Base-by-base conservation (phyloP, 2,329 filamentous ascomycete species). In the Beauveria varroae region DNA sequence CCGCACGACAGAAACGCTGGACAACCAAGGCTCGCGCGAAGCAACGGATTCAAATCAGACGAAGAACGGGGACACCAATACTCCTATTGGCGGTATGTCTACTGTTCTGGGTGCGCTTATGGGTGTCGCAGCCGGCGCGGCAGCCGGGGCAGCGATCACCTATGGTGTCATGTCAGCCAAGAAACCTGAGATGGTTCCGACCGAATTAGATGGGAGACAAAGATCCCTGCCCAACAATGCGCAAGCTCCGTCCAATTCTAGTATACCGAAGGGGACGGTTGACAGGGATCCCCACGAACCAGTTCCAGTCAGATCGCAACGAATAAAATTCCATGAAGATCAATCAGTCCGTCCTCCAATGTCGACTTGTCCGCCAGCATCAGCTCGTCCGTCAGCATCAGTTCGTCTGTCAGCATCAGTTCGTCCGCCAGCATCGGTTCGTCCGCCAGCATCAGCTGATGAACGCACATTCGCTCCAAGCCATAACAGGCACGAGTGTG, bases 41-140 rank as follows among this genome's bases (percentile, higher is more conserved):
- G 2, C 20, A 20, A 18, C 10, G 3, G 30, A 41, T 12, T 20
- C 52, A 3, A n/a, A 6, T 22, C n/a, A 52, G 14, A 30, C 46
- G 5, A 52, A 52, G 14, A 30, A 53, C 12, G 58, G 37, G n/a
- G 22, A 43, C 5, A 5, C 47, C 20, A 50, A 46, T 20, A 47
- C 40, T 22, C 20, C 53, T 22, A 22, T 28, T 20, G 49, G 49
- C 12, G 57, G 57, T 16, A 53, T 54, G 6, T 54, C 86, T 66
- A 83, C 85, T 22, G 80, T 93, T 47, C 80, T 95, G 51, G 89
- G 91, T 8, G 88, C 89, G 8, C 78, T 96, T 12, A 80, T 96
- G 22, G 57, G 57, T 2, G 57, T 60, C 12, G 57, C 57, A 12
- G 57, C 41, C 54, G 91, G 90, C 49, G 90, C 89, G 37, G 90